phyloP scores from a whole-genome alignment of 306 rosid genomes.

The Phaseolus lunatus region DNA sequence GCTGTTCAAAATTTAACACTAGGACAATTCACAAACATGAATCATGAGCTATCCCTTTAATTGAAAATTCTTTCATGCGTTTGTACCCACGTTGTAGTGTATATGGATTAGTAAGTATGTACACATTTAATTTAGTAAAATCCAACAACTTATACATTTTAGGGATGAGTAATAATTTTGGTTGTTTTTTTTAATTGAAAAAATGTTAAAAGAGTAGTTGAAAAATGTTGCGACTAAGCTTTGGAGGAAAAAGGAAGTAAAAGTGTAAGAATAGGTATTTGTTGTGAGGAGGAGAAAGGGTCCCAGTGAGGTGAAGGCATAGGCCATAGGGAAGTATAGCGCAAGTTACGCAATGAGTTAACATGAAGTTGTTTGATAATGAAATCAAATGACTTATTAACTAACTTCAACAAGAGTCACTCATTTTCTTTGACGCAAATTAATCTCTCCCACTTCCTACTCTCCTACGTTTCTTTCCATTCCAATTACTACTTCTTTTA shows the following conservation, averaged over 20 bases:
- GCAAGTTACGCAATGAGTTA: constrained; percentile 62
- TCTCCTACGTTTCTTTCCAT: constrained; percentile 37
- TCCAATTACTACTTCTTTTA: constrained; percentile 6
- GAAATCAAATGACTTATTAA: constrained; percentile 39
- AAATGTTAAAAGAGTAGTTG: no score
- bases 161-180: no score
- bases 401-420: constrained; percentile 38
- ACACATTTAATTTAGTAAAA: not conserved
- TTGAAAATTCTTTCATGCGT: no score
- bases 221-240: no score
- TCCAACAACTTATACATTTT: no score
- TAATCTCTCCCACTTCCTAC: constrained; percentile 30
- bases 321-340: constrained; percentile 42
- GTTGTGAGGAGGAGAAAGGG: constrained; percentile 33
- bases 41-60: not conserved
- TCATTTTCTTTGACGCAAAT: constrained; percentile 50
- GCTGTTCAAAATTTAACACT: constrained; percentile 9
- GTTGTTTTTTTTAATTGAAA: no score
- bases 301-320: constrained; percentile 33
- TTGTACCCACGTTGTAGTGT: no score
- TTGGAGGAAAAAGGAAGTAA: no score
- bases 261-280: no score
- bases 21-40: constrained; percentile 15
- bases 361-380: constrained; percentile 37
- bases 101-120: no score